Evolutionary conservation across 2,329 filamentous ascomycete species (phyloP).

Genomic region (Ramularia endophylla): DNA sequence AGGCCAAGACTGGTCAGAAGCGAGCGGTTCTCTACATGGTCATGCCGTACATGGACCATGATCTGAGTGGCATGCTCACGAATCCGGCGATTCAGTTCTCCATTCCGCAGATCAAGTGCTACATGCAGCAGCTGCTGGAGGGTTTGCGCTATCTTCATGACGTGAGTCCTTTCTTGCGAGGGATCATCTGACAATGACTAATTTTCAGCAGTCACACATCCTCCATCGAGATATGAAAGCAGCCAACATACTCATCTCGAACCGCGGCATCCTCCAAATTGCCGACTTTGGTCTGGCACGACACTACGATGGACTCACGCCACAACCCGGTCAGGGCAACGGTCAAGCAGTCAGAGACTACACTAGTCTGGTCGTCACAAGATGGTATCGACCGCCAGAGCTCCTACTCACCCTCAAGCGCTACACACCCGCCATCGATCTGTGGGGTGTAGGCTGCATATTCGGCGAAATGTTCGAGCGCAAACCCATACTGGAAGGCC

Average conservation of each 20-base stretch:
- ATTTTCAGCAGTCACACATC: constrained; percentile 52
- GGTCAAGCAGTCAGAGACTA: constrained; percentile 86
- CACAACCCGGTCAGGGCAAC: constrained; percentile 68
- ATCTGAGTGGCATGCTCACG: constrained; percentile 92
- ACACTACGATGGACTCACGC: constrained; percentile 81
- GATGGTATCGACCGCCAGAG: constrained; percentile 96
- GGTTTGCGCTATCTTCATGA: constrained; percentile 88
- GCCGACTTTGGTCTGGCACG: constrained; percentile 94
- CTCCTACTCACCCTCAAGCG: constrained; percentile 77
- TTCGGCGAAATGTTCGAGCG: constrained; percentile 97
- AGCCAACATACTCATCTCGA: constrained; percentile 94
- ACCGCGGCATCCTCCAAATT: constrained; percentile 88
- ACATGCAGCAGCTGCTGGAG: constrained; percentile 87
- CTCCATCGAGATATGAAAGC: constrained; percentile 99
- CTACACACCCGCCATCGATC: constrained; percentile 96
- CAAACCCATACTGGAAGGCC: constrained; percentile 86
- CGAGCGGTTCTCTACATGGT: constrained; percentile 96
- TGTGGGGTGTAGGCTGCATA: constrained; percentile 98
- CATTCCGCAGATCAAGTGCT: constrained; percentile 93
- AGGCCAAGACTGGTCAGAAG: constrained; percentile 40
- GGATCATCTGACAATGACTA: not conserved
- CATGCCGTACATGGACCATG: constrained; percentile 97
- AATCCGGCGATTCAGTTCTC: constrained; percentile 86
- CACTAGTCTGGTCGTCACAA: constrained; percentile 90
- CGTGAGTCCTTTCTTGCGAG: constrained; percentile 30